Evolutionary conservation across 2,329 filamentous ascomycete genomes (phyloP), one percentile per base, ranked within the genome.

Genomic region (Drechslerella coelobrocha): DNA sequence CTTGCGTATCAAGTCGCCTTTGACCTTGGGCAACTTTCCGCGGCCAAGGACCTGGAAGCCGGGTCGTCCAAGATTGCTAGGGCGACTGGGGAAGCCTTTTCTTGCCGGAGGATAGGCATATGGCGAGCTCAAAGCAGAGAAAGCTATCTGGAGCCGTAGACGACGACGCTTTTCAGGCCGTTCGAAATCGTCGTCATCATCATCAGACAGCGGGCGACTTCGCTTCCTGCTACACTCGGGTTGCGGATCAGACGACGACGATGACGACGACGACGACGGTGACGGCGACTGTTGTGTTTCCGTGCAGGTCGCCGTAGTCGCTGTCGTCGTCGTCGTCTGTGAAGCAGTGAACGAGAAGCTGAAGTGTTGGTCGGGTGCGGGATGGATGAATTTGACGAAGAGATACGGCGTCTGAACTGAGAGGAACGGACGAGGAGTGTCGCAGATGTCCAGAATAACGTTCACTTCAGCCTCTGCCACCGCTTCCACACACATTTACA

Each of bases 1-100:
- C 53, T 88, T 86, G 23, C 87, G 81, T 12, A 90, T 79, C 24
- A 85, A 78, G 21, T 79, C 79, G 69, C 84, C 82, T 27, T 63
- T 60, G 59, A 71, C 59, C 53, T 71, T 71, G 41, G 59, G 66
- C 12, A 71, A 37, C 47, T 71, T 71, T 21, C 59, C 66, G 41
- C 53, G 61, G 17, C 66, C 66, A 10, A 71, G 27, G 17, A 71
- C 53, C 41, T 71, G 66, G 31, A 71, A 63, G 27, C 66, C 66
- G 29, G 66, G 59, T 45, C 59, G 37, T 2, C 37, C 59, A 27
- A 63, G 47, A 37, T 48, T 53, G 52, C 41, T 54, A 7, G 60
- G 59, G n/a, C 66, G 66, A 45, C 66, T 63, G 29, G 66, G 39
- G 41, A 50, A 51, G 9, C 66, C 59, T 52, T 71, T 71, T 53